A percentile compares a stretch with the other conserved stretches of the same genome.
Evolutionary conservation across 768 basidiomycete species (phyloP).

Genomic region (Calocera cornea): DNA sequence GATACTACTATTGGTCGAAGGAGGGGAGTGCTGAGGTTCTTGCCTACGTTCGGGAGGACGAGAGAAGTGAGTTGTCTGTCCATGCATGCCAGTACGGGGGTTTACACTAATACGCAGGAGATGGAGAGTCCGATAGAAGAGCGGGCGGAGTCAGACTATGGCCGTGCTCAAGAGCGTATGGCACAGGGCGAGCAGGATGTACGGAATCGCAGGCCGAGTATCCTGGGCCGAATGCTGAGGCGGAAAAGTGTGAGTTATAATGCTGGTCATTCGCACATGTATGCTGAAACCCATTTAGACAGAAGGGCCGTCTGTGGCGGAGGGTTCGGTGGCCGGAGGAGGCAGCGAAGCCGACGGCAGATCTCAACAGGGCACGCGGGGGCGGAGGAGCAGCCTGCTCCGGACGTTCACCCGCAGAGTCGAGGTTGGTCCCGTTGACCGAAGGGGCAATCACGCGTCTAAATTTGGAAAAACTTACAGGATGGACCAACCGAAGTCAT

Average conservation of each 20-base stretch:
- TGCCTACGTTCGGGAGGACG: neutral
- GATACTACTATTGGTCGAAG: neutral
- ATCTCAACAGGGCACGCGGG: neutral
- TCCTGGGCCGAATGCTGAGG: neutral
- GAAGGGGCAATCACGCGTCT: neutral
- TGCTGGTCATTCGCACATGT: no score
- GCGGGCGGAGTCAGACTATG: neutral
- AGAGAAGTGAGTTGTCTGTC: neutral
- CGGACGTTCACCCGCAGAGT: neutral
- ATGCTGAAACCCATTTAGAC: neutral
- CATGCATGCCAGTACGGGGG: neutral
- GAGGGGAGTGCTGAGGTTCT: neutral
- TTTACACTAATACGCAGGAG: neutral
- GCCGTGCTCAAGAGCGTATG: no score
- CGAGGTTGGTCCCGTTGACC: neutral
- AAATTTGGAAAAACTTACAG: neutral
- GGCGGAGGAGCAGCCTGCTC: neutral
- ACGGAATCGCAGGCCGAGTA: neutral
- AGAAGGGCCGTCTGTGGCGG: neutral
- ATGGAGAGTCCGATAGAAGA: neutral
- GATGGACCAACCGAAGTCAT: slow-evolving; percentile 2
- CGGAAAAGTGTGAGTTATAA: neutral
- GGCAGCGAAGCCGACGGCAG: neutral
- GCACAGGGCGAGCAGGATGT: neutral
- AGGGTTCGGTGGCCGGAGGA: neutral